Conservation (phyloP, 139 green algal genomes). For the Coccomyxa sp. region DNA sequence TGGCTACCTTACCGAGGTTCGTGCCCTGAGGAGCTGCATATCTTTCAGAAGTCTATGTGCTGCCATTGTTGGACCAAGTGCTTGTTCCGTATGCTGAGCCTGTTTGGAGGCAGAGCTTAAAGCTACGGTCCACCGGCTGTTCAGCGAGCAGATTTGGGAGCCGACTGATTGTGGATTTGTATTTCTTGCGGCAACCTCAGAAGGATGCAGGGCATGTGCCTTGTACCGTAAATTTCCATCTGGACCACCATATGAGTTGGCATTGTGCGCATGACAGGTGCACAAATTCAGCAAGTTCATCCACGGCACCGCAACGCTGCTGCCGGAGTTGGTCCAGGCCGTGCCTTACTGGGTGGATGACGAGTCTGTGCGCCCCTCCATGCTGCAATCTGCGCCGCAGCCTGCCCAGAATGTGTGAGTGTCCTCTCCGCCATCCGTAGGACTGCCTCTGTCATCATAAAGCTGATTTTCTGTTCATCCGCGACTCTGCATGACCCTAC, state of each 20-base stretch:
- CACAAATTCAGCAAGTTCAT: conserved; percentile 96
- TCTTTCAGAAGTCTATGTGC: not conserved
- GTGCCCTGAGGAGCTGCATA: not conserved
- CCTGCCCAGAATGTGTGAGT: not conserved
- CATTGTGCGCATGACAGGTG: conserved; percentile 32
- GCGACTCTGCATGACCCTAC: no score
- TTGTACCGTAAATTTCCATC: no score
- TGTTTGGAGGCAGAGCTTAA: not conserved
- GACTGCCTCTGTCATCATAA: not conserved
- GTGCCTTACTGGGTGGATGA: conserved; percentile 96
- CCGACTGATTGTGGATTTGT: no score
- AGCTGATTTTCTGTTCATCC: no score
- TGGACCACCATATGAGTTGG: no score
- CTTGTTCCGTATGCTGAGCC: not conserved
- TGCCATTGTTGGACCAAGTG: not conserved
- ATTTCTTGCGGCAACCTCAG: no score
- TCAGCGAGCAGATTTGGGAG: no score
- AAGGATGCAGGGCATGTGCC: no score
- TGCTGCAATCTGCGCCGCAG: conserved; percentile 44
- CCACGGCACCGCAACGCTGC: conserved; percentile 76
- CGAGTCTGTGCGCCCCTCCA: conserved; percentile 59
- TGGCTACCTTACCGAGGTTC: conserved; percentile 58
- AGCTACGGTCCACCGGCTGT: no score
- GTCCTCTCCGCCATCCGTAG: not conserved
- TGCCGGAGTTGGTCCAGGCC: conserved; percentile 81